Evolutionary conservation across 2,329 filamentous ascomycete genomes (phyloP), one percentile per base, ranked within the genome.

Genomic region (Ustulina deusta): DNA sequence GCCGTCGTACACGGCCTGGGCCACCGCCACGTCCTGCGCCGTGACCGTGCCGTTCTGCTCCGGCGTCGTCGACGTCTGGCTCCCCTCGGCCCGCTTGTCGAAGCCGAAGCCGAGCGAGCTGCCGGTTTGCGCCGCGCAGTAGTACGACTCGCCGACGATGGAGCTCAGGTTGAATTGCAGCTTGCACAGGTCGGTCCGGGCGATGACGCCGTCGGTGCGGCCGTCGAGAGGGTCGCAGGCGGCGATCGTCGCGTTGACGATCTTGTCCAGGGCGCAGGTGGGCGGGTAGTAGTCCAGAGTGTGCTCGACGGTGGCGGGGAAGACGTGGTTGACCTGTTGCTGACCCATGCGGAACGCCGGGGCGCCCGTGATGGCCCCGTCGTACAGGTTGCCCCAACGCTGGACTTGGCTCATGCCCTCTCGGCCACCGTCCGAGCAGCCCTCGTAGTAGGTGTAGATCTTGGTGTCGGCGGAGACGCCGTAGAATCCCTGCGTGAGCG

Each of bases 151-250:
- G 61, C 78, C 78, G 20, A 80, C 72, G 42, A 78, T 68, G 29
- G 69, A 72, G 27, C 73, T 73, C 22, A 80, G 71, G 61, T 80
- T 69, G 71, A 80, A 79, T 34, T 77, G 72, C 1, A 80, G 75
- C 72, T 71, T 75, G 73, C 77, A 79, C 9, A 78, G 70, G n/a
- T 80, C 78, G 2, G 77, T 76, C 1, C 77, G 77, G 11, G 74
- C 71, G 49, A 88, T 80, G 13, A 88, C 84, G n/a, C 85, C 85
- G 62, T 89, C 86, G 0, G 79, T 82, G 38, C 80, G 79, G 6
- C 87, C 86, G 65, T 89, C 86, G 9, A 89, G 79, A 6, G 82
- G 78, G 68, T 89, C 86, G 57, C 86, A 89, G 48, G 82, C 82
- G 2, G 78, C 77, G 54, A 88, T 86, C 6, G 86, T 88, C 27